Evolutionary conservation across 2,329 filamentous ascomycete genomes (phyloP).

Genomic region (Rhynchosporium graminicola): DNA sequence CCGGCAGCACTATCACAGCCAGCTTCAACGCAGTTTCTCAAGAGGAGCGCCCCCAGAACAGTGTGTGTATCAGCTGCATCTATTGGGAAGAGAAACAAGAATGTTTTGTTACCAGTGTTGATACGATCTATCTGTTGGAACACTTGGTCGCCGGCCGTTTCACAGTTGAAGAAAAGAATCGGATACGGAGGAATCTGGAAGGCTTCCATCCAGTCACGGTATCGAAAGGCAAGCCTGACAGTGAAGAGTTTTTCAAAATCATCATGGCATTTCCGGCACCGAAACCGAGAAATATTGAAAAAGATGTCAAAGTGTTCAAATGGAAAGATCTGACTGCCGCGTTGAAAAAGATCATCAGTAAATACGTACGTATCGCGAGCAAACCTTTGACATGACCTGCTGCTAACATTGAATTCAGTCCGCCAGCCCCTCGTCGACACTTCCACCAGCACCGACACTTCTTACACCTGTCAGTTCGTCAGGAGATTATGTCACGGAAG

Average conservation of each 20-base stretch:
- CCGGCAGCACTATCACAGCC: slow-evolving; percentile 77
- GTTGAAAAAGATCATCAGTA: slow-evolving; percentile 96
- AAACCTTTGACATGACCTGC: not conserved
- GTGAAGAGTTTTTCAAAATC: slow-evolving; percentile 96
- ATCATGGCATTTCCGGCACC: slow-evolving; percentile 97
- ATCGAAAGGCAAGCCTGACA: slow-evolving; percentile 88
- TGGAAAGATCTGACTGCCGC: slow-evolving; percentile 89
- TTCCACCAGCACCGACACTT: slow-evolving; percentile 37
- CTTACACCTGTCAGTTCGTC: slow-evolving; percentile 40
- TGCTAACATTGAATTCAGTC: slow-evolving; percentile 35
- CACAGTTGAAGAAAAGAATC: slow-evolving; percentile 97
- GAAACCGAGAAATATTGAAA: slow-evolving; percentile 97
- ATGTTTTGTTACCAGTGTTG: slow-evolving; percentile 93
- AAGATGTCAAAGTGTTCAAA: slow-evolving; percentile 97
- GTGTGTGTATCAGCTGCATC: slow-evolving; percentile 96
- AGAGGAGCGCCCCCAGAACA: slow-evolving; percentile 78
- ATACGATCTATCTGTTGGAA: slow-evolving; percentile 94
- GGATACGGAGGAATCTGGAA: slow-evolving; percentile 92
- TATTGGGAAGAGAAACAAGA: slow-evolving; percentile 91
- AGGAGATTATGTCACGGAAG: slow-evolving; percentile 36
- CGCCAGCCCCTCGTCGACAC: slow-evolving; percentile 39
- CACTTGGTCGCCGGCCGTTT: slow-evolving; percentile 84
- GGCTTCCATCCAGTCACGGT: slow-evolving; percentile 91
- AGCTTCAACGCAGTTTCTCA: slow-evolving; percentile 77
- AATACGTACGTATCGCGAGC: slow-evolving; percentile 59